These are phyloP conservation scores for Digitaria exilis DNA, from an alignment of 202 grass and related monocot species.

Conservation along the genomic window DNA sequence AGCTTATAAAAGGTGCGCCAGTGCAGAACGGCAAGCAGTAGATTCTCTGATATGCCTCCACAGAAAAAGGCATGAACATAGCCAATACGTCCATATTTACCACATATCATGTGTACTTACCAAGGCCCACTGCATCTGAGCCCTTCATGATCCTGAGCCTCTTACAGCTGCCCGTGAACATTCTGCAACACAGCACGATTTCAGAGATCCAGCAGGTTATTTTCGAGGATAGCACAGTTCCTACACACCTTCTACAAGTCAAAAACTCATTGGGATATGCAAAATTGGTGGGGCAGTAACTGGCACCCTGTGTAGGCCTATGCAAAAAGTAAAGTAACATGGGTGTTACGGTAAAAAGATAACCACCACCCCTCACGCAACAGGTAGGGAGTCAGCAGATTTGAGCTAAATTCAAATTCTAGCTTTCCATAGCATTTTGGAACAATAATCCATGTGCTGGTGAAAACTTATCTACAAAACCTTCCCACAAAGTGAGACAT, in stretches of 20 bases:
- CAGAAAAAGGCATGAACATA: slow-evolving; percentile 21
- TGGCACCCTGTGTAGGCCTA: background rate
- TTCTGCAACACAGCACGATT: slow-evolving; percentile 44
- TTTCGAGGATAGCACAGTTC: background rate
- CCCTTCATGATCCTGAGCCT: slow-evolving; percentile 90
- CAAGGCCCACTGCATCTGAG: slow-evolving; percentile 82
- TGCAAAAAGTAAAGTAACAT: slow-evolving; percentile 19
- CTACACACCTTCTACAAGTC: slow-evolving; percentile 16
- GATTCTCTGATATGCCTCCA: slow-evolving; percentile 23
- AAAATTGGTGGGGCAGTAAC: slow-evolving; percentile 15
- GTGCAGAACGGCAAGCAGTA: slow-evolving; percentile 11
- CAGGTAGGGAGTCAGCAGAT: background rate
- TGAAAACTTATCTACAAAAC: background rate
- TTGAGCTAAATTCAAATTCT: background rate
- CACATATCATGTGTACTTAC: slow-evolving; percentile 50
- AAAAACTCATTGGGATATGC: slow-evolving; percentile 19
- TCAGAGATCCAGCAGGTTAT: background rate
- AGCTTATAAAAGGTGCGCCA: slow-evolving; percentile 10
- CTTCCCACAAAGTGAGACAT: background rate
- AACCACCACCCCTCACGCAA: background rate
- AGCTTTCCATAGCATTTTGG: background rate
- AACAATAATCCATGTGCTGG: slow-evolving; percentile 5
- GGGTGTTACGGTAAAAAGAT: background rate
- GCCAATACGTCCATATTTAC: slow-evolving; percentile 26
- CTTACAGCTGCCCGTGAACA: slow-evolving; percentile 72